These are phyloP conservation scores for Rhizopogon sp. DNA, from an alignment of 768 basidiomycete species.

Conservation along the genomic window DNA sequence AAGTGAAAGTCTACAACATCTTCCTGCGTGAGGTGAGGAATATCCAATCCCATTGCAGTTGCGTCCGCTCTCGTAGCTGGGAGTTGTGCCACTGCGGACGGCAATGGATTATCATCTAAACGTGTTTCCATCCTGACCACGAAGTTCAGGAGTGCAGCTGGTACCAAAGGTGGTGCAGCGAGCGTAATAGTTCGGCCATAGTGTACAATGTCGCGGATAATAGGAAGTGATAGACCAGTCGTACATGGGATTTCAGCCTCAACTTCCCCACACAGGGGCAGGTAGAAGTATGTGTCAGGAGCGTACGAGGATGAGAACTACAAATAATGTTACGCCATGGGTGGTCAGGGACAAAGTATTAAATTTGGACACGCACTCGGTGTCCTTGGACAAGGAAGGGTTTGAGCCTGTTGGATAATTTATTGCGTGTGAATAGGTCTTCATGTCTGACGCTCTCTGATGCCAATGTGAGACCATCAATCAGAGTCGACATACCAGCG, in stretches of 20 bases:
- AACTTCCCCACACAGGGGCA: constrained; percentile 31
- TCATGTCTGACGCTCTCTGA: constrained; percentile 31
- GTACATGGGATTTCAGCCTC: constrained; percentile 11
- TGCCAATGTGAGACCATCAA: constrained; percentile 9
- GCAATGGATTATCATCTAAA: constrained; percentile 25
- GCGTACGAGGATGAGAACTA: constrained; percentile 40
- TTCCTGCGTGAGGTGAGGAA: constrained; percentile 31
- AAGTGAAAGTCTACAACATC: constrained; percentile 37
- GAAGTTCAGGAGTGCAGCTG: constrained; percentile 35
- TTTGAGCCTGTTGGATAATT: constrained; percentile 28
- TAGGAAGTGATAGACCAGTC: constrained; percentile 24
- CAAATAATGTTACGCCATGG: constrained; percentile 3
- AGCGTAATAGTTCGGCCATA: constrained; percentile 37
- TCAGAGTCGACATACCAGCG: not conserved
- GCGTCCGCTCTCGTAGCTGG: constrained; percentile 34
- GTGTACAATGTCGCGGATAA: constrained; percentile 30
- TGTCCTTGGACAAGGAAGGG: constrained; percentile 38
- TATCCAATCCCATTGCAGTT: constrained; percentile 18
- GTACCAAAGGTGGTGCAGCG: constrained; percentile 34
- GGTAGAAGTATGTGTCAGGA: constrained; percentile 38
- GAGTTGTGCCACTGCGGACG: constrained; percentile 14
- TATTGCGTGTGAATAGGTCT: constrained; percentile 18
- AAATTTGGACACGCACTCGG: constrained; percentile 23
- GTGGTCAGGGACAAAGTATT: not conserved
- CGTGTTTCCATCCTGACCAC: constrained; percentile 32